These are phyloP conservation scores for Aspergillus olivimuriae DNA, from an alignment of 495 filamentous ascomycete species.

Conservation along the genomic window DNA sequence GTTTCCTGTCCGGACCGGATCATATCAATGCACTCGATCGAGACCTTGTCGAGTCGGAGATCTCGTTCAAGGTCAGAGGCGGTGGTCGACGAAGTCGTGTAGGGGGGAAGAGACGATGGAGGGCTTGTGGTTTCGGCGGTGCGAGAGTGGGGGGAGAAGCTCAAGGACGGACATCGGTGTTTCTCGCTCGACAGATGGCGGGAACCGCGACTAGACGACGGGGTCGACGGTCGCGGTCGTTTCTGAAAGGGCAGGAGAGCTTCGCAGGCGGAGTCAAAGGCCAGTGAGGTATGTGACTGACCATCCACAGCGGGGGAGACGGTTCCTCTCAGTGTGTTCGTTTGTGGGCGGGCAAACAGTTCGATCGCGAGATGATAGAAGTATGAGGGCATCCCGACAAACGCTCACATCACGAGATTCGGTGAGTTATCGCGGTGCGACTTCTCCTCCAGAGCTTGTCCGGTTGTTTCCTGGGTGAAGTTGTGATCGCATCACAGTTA, in stretches of 20 bases:
- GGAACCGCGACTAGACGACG: slow-evolving; percentile 10
- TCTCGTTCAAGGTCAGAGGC: slow-evolving; percentile 36
- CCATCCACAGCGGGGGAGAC: slow-evolving; percentile 8
- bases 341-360: slow-evolving; percentile 51
- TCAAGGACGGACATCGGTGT: slow-evolving; percentile 4
- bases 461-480: too few species aligned
- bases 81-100: slow-evolving; percentile 14
- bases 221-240: slow-evolving; percentile 14
- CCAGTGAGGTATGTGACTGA: slow-evolving; percentile 14
- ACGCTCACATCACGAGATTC: slow-evolving; percentile 24
- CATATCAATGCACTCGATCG: slow-evolving; percentile 67
- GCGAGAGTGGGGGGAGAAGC: neutral
- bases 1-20: slow-evolving; percentile 24
- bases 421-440: slow-evolving; percentile 1
- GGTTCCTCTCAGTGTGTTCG: slow-evolving; percentile 22
- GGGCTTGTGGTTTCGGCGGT: neutral
- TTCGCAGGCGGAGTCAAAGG: slow-evolving; percentile 36
- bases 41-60: slow-evolving; percentile 57
- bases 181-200: slow-evolving; percentile 10
- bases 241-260: slow-evolving; percentile 38
- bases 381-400: slow-evolving; percentile 67
- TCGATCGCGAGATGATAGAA: slow-evolving; percentile 91
- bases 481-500: too few species aligned
- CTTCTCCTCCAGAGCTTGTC: too few species aligned
- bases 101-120: slow-evolving; percentile 9